Percentiles rank a stretch among this genome's conserved stretches.
Conservation (phyloP, 805 yeast genomes). For the Spathaspora boniae region DNA sequence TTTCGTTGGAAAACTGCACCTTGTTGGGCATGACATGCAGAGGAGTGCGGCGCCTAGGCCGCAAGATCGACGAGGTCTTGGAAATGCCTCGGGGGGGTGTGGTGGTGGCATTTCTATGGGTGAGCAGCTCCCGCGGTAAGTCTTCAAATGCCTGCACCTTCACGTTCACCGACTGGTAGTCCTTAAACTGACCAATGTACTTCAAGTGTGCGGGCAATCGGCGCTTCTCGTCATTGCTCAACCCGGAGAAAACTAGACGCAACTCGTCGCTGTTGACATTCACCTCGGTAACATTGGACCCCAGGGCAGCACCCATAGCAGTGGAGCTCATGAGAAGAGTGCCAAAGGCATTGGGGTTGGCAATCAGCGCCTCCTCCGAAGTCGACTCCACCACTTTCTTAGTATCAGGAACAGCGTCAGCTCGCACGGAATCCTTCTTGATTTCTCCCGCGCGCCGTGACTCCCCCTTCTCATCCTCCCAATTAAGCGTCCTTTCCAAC, state of each 20-base stretch:
- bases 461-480: slow-evolving; percentile 4
- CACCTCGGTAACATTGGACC: too few species aligned
- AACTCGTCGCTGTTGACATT: slow-evolving; percentile 21
- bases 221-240: slow-evolving; percentile 21
- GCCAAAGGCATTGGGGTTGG: too few species aligned
- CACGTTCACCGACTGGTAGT: slow-evolving; percentile 28
- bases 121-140: slow-evolving; percentile 6
- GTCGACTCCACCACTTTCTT: background rate
- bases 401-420: background rate
- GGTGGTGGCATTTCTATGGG: background rate
- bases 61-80: too few species aligned
- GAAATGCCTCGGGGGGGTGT: too few species aligned
- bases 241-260: slow-evolving; percentile 20
- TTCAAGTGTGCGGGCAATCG: slow-evolving; percentile 31
- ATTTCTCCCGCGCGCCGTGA: slow-evolving; percentile 3
- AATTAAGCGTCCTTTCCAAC: too few species aligned
- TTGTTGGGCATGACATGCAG: too few species aligned
- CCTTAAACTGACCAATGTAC: slow-evolving; percentile 34
- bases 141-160: slow-evolving; percentile 30
- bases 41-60: too few species aligned
- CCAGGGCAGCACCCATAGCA: too few species aligned
- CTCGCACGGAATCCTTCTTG: too few species aligned
- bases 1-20: slow-evolving; percentile 45
- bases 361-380: too few species aligned
- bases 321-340: too few species aligned